Evolutionary conservation across 345 rosid genomes (phyloP).

Genomic region (Noccaea bulbosa): DNA sequence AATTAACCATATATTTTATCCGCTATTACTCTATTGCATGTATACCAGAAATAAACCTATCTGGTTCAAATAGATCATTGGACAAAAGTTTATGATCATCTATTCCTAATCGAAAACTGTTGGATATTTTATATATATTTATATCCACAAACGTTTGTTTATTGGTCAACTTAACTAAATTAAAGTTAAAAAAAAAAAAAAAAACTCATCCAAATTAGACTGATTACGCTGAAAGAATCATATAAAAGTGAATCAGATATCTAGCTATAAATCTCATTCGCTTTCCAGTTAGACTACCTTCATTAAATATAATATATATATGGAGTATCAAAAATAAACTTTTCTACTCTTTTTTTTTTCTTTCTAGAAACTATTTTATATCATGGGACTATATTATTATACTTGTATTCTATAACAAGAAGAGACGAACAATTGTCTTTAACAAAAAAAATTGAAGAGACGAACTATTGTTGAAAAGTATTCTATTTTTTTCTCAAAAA

Average conservation of each 20-base stretch:
- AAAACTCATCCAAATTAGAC: background rate
- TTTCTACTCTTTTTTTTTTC: background rate
- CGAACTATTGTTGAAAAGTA: slow-evolving; percentile 27
- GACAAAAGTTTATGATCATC: slow-evolving; percentile 1
- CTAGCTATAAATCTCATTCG: slow-evolving; percentile 10
- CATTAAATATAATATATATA: background rate
- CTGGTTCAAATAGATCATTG: background rate
- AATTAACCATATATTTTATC: background rate
- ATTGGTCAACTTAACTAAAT: background rate
- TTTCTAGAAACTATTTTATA: slow-evolving; percentile 6
- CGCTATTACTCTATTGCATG: background rate
- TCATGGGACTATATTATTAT: too few relatives aligned
- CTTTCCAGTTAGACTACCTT: slow-evolving; percentile 5
- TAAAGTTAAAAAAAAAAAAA: too few relatives aligned
- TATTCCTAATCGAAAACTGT: background rate
- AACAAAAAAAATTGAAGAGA: background rate
- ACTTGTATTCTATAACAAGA: too few relatives aligned
- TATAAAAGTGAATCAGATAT: background rate
- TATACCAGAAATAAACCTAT: background rate
- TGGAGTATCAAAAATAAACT: background rate
- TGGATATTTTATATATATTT: background rate
- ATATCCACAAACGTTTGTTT: too few relatives aligned
- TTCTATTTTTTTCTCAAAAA: background rate
- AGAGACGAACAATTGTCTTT: too few relatives aligned
- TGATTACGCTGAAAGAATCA: slow-evolving; percentile 13